Evolutionary conservation across 805 yeast species (phyloP), one percentile per base, ranked within the genome.

Genomic region (Candida maris): DNA sequence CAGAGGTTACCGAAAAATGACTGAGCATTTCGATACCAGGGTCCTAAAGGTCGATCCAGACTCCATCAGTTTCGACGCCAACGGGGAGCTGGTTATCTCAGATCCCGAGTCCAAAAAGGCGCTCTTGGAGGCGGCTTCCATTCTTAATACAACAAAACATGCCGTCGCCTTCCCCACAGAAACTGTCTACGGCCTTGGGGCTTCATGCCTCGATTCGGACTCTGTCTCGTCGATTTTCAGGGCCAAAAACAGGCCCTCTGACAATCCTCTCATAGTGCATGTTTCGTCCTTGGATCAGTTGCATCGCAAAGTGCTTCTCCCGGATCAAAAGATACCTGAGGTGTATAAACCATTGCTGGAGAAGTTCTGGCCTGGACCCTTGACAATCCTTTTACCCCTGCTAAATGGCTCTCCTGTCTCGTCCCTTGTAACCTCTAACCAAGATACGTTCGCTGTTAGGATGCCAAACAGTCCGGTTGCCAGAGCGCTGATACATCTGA

Each of bases 141-240:
- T 79, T 4, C 59, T 88, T 4, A 57, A 64, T 13, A 58, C 60
- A 2, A 64, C 81, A 0, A 56, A 70, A 25, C 66, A 77, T 19
- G 87, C 81, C 0, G 88, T 93, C 10, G 97, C 91, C 0, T 89
- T 93, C 51, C 98, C 98, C 2, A 86, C 98, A 0, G 98, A 93
- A 56, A 93, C 98, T 0, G 98, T 93, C 0, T 93, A 93, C 58
- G 98, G 98, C 0, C 69, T 93, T 1, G 98, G 96, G 0, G 98
- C 93, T 1, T 81, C 89, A 3, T 85, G 95, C 0, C 64, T 85
- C 33, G 71, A 68, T 36, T 87, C 87, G 35, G 77, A 74, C 4
- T 74, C 94, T 0, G 96, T 89, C 2, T 57, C 61, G 39, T 75
- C 80, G 30, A 93, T 93, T 7, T 93, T 88, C 58, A 68, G 61